These are phyloP conservation scores for Phytophthora citricola DNA, from an alignment of 352 stramenopile genomes.

Conservation along the genomic window DNA sequence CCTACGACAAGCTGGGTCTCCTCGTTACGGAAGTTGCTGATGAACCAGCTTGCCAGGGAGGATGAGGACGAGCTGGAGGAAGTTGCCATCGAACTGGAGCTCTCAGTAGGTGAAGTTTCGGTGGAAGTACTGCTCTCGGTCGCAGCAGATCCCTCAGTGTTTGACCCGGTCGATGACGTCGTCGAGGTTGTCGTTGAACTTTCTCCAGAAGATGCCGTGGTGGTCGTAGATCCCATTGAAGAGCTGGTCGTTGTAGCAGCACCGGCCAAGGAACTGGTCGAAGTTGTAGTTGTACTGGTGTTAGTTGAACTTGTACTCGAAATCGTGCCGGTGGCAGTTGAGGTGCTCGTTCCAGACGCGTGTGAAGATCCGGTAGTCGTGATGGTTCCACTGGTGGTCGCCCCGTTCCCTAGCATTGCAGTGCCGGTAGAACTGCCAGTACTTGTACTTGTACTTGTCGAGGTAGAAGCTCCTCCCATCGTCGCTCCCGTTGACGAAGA, in stretches of 20 bases:
- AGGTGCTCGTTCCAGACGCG: conserved; percentile 4
- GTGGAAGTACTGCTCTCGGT: conserved; percentile 15
- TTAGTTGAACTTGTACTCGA: conserved; percentile 13
- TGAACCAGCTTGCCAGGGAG: conserved; percentile 40
- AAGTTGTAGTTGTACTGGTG: conserved; percentile 1
- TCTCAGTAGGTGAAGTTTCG: conserved; percentile 16
- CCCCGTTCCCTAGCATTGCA: conserved; percentile 9
- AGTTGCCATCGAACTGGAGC: conserved; percentile 4
- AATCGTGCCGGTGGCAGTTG: conserved; percentile 4
- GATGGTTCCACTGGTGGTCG: neutral
- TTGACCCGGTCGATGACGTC: conserved; percentile 12
- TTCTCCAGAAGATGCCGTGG: too few relatives aligned
- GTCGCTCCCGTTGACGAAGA: conserved; percentile 17
- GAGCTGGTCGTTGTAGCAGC: conserved; percentile 9
- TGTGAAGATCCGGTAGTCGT: conserved; percentile 8
- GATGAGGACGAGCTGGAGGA: conserved; percentile 20
- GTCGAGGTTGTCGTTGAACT: conserved; percentile 10
- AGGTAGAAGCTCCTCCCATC: conserved; percentile 15
- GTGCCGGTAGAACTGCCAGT: conserved; percentile 9
- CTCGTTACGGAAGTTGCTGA: conserved; percentile 31
- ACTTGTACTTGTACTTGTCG: conserved; percentile 5
- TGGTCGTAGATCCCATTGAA: conserved; percentile 12
- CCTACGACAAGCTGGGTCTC: conserved; percentile 49
- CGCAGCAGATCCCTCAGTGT: neutral
- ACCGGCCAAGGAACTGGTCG: conserved; percentile 1